These are phyloP conservation scores for Thelonectria olida DNA, from an alignment of 2,329 filamentous ascomycete genomes.

Conservation along the genomic window DNA sequence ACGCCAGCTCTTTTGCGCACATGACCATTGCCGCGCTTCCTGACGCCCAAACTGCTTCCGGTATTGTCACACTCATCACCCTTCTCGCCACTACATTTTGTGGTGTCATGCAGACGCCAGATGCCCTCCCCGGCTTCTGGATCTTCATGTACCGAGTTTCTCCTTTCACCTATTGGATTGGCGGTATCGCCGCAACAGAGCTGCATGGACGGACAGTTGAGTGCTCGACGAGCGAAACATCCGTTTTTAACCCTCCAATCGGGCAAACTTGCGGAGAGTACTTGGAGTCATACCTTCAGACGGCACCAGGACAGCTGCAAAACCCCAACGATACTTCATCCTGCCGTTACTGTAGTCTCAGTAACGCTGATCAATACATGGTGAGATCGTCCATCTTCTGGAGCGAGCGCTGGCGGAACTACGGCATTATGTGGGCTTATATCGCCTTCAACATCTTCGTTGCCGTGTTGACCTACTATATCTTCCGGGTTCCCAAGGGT, in stretches of 20 bases:
- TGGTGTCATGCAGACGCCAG: conserved; percentile 69
- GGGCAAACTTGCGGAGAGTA: conserved; percentile 73
- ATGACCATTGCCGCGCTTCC: conserved; percentile 78
- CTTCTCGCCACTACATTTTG: conserved; percentile 69
- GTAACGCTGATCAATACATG: conserved; percentile 68
- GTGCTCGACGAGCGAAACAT: conserved; percentile 66
- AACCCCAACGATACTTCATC: conserved; percentile 64
- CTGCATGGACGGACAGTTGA: conserved; percentile 62
- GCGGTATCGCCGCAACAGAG: conserved; percentile 73
- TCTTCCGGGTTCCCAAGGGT: conserved; percentile 71
- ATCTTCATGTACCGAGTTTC: conserved; percentile 77
- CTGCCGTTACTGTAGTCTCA: conserved; percentile 75
- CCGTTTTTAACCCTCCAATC: conserved; percentile 70
- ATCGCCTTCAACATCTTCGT: conserved; percentile 70
- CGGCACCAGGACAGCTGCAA: conserved; percentile 66
- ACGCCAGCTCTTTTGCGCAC: conserved; percentile 76
- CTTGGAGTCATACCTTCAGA: conserved; percentile 62
- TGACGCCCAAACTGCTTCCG: conserved; percentile 73
- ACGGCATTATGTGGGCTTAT: conserved; percentile 74
- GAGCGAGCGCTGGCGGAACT: conserved; percentile 72
- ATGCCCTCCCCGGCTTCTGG: conserved; percentile 75
- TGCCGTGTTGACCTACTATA: conserved; percentile 69
- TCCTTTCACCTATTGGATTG: conserved; percentile 75
- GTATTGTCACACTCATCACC: conserved; percentile 69
- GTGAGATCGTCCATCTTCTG: conserved; percentile 58